These are phyloP conservation scores for Eucalyptus polybractea DNA, from an alignment of 345 rosid species.

Conservation along the genomic window DNA sequence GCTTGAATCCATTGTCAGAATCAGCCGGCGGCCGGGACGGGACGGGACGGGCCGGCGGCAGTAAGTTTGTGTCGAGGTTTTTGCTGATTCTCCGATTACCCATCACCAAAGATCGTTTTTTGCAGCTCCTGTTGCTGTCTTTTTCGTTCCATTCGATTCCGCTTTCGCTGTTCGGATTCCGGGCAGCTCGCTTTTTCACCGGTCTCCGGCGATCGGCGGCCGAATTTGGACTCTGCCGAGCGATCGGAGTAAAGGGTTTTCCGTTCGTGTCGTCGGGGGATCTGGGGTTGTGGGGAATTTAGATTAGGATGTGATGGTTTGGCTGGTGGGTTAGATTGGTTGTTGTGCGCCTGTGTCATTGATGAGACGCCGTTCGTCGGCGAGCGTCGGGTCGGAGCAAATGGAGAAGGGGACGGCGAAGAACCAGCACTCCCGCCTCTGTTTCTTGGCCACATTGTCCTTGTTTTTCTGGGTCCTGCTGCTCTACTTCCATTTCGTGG, in stretches of 20 bases:
- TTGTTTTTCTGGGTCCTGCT: constrained; percentile 6
- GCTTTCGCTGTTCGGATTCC: neutral
- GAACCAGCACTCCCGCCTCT: constrained; percentile 1
- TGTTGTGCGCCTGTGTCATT: neutral
- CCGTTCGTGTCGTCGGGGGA: neutral
- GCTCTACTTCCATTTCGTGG: constrained; percentile 1
- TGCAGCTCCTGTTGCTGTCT: neutral
- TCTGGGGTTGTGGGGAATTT: neutral
- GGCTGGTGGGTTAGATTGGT: neutral
- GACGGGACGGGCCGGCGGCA: neutral
- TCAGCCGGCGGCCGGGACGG: neutral
- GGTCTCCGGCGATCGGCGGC: neutral
- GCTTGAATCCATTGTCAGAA: neutral
- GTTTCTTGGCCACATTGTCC: constrained; percentile 1
- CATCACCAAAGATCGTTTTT: neutral
- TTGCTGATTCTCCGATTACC: neutral
- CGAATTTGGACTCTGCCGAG: neutral
- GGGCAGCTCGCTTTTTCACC: neutral
- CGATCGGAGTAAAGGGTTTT: neutral
- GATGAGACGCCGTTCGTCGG: neutral
- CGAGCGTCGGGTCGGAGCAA: neutral
- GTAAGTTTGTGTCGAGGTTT: neutral
- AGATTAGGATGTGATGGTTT: neutral
- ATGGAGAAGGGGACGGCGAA: constrained; percentile 6
- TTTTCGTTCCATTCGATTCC: neutral